Percentiles rank a stretch among this genome's conserved stretches.
These are phyloP conservation scores for Ensete ventricosum DNA, from an alignment of 176 grass and related monocot genomes.

Conservation along the genomic window DNA sequence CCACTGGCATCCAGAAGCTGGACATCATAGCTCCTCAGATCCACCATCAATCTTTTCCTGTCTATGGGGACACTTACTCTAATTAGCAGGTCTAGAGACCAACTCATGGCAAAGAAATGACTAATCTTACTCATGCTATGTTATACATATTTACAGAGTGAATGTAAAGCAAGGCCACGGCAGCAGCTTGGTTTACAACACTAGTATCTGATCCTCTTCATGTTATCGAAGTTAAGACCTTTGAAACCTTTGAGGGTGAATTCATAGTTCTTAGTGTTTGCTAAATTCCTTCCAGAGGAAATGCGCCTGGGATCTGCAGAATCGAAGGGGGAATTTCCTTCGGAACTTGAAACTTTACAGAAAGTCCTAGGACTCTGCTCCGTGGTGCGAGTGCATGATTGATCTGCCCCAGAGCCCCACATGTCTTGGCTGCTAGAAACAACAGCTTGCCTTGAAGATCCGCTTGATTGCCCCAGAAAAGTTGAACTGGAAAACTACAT, in stretches of 20 bases:
- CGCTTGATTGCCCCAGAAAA: slow-evolving; percentile 79
- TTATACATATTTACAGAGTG: not conserved
- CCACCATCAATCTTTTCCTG: not conserved
- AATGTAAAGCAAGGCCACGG: not conserved
- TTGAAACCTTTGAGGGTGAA: slow-evolving; percentile 73
- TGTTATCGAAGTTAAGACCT: slow-evolving; percentile 64
- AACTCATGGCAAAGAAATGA: not conserved
- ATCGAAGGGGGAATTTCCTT: slow-evolving; percentile 45
- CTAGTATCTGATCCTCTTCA: slow-evolving; percentile 46
- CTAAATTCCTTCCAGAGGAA: slow-evolving; percentile 47
- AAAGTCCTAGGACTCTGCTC: slow-evolving; percentile 63
- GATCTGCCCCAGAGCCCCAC: slow-evolving; percentile 37
- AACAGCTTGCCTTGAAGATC: slow-evolving; percentile 70
- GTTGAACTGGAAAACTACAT: slow-evolving; percentile 40
- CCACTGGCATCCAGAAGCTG: too few relatives aligned
- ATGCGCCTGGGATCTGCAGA: slow-evolving; percentile 36
- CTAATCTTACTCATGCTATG: not conserved
- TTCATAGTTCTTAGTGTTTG: slow-evolving; percentile 70
- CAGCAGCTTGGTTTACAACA: not conserved
- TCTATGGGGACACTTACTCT: not conserved
- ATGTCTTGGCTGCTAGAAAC: slow-evolving; percentile 65
- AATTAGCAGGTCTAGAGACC: not conserved
- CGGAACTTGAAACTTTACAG: slow-evolving; percentile 46
- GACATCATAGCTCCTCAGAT: not conserved
- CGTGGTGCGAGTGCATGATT: slow-evolving; percentile 39